Evolutionary conservation across 148 eudicot species (phyloP), one percentile per base, ranked within the genome.

Genomic region (Mesembryanthemum crystallinum): DNA sequence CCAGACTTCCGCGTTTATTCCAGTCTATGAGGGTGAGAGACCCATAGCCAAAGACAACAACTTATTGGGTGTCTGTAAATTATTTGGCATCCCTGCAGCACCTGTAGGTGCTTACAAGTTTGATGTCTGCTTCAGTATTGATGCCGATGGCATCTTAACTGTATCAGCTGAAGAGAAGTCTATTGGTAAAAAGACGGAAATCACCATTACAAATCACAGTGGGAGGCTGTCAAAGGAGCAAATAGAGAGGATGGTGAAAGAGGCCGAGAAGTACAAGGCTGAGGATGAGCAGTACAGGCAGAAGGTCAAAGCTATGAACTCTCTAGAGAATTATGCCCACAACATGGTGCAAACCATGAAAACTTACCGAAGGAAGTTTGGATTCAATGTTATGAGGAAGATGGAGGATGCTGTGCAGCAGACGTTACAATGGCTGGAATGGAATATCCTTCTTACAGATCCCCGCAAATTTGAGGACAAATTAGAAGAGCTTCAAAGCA

Each of bases 221-320:
- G 21, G 35, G 20, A 69, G 80, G 73, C 30, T 70, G 27, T 51
- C 73, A 49, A 49, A 24, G 25, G 27, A 70, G 18, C 37, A 70
- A 21, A 59, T 77, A 20, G 59, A 69, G 7, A 70, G 20, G 75
- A 33, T 77, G 75, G 18, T 59, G 33, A 33, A 29, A 47, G 80
- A 77, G 32, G 80, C 74, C 27, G 67, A 69, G 25, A 30, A 27
- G 17, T 69, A 69, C 52, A 55, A 39, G 66, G 63, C 54, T 33
- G 67, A 77, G 12, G 79, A 77, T 55, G 79, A 77, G 51, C 43
- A 58, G 65, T 21, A 23, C 33, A 37, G 30, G 73, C 68, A 68
- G 73, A 58, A 39, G 33, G 66, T 20, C 9, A 47, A 11, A 45
- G 74, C 67, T 27, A 69, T 21, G 58, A 69, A 69, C 42, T 17